Percentiles rank a stretch among this genome's conserved stretches.
phyloP scores from a whole-genome alignment of 1,284 basidiomycete species.

The Gymnopus androsaceus region DNA sequence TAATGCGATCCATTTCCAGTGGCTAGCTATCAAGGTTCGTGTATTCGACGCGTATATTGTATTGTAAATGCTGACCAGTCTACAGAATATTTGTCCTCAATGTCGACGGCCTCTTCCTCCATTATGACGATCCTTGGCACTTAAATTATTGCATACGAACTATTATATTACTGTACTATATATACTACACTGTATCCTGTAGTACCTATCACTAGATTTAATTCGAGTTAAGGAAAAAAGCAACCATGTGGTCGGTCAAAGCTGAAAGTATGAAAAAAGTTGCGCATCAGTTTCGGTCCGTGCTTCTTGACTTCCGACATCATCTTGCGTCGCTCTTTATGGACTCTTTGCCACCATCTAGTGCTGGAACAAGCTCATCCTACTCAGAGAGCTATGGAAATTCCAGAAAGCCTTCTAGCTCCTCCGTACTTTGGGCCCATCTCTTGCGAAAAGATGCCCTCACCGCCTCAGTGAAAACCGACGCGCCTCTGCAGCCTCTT shows the following conservation, averaged over 20 bases:
- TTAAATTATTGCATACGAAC: not conserved
- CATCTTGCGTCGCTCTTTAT: not conserved
- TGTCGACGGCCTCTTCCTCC: conserved; percentile 81
- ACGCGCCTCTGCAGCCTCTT: conserved; percentile 38
- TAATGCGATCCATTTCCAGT: conserved; percentile 43
- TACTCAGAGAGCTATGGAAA: not conserved
- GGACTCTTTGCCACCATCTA: conserved; percentile 3
- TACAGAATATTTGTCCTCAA: conserved; percentile 85
- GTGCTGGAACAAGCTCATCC: conserved; percentile 1
- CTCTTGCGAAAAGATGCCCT: conserved; percentile 44
- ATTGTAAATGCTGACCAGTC: conserved; percentile 4
- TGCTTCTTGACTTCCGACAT: no score
- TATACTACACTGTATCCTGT: not conserved
- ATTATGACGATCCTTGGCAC: conserved; percentile 42
- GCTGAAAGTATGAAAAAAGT: no score
- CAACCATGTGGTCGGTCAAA: no score
- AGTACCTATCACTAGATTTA: no score
- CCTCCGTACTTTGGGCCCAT: conserved; percentile 50
- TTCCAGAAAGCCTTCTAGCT: conserved; percentile 24
- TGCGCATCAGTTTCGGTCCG: no score
- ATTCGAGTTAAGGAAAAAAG: no score
- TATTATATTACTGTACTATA: not conserved
- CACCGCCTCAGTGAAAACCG: conserved; percentile 13
- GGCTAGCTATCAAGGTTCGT: conserved; percentile 85
- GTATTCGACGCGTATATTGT: conserved; percentile 14